Evolutionary conservation across 1,284 basidiomycete species (phyloP), one percentile per base, ranked within the genome.

Genomic region (Leccinum fallax): DNA sequence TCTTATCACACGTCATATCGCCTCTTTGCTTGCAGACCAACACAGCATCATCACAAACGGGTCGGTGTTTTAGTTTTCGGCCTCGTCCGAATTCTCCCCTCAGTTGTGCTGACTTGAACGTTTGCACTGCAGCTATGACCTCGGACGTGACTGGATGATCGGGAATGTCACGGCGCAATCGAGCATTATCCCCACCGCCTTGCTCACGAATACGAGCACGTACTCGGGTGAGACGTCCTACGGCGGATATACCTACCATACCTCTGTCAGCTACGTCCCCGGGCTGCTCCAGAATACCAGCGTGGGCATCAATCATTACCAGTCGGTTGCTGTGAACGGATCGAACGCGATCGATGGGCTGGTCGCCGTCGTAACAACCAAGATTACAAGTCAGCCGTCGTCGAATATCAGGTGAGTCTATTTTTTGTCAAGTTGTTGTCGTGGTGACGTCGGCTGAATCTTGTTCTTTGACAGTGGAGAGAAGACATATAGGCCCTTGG

Each of bases 311-410:
- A 97, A 97, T 72, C 94, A 95, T 74, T 84, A 84, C 64, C 56
- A 80, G 46, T 83, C 79, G 30, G 92, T 97, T 6, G 81, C 79
- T 21, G 76, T 81, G 10, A 72, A 84, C 48, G 87, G 85, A 2
- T 69, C 78, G 15, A 87, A 86, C 57, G 87, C 94, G 0, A 82
- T 89, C 5, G 95, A 98, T 72, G 95, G 96, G 0, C 79, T 95
- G 5, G 89, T 97, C 0, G 94, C 93, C 0, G 79, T 98, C 2
- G 69, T 97, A 66, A 88, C 87, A 0, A 90, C 96, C 55, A 85
- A 82, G 69, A 87, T 95, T 49, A 82, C 84, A 2, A 72, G 65
- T 38, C 68, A 70, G 28, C 85, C 87, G 4, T 46, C 66, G 8
- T 19, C 63, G 6, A 54, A 63, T 1, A 71, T 58, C 58, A 64